Conservation (phyloP, 331 rosid species). For the Spiraea crenata region DNA sequence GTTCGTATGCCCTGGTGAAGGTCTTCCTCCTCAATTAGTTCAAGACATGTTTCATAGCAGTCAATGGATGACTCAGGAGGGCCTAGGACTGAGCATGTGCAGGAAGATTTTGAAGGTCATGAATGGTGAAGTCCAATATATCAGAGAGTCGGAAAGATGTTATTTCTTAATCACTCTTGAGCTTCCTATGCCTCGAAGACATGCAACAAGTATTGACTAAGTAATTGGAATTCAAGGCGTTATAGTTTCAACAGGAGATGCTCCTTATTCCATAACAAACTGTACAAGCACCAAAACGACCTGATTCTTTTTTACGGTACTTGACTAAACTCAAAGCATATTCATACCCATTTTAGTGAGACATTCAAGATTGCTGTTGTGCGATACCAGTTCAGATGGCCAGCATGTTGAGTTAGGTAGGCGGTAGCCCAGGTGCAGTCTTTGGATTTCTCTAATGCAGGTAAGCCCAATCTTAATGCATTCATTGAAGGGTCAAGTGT, state of each 20-base stretch:
- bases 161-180: conserved; percentile 75
- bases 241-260: conserved; percentile 32
- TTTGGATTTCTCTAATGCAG: conserved; percentile 28
- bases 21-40: conserved; percentile 83
- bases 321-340: conserved; percentile 10
- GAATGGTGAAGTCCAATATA: conserved; percentile 91
- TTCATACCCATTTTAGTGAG: conserved; percentile 33
- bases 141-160: conserved; percentile 91
- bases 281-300: conserved; percentile 23
- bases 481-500: conserved; percentile 31
- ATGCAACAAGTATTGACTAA: conserved; percentile 38
- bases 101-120: conserved; percentile 83
- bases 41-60: conserved; percentile 93
- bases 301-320: conserved; percentile 24
- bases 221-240: conserved; percentile 17
- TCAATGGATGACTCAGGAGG: conserved; percentile 83
- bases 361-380: conserved; percentile 25
- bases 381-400: conserved; percentile 29
- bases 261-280: conserved; percentile 22
- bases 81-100: conserved; percentile 93
- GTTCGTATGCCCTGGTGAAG: conserved; percentile 96
- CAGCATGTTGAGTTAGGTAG: conserved; percentile 19
- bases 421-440: conserved; percentile 32
- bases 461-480: conserved; percentile 29
- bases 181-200: conserved; percentile 64